Conservation (phyloP, 1,284 basidiomycete species). For the Uromyces viciae-fabae region DNA sequence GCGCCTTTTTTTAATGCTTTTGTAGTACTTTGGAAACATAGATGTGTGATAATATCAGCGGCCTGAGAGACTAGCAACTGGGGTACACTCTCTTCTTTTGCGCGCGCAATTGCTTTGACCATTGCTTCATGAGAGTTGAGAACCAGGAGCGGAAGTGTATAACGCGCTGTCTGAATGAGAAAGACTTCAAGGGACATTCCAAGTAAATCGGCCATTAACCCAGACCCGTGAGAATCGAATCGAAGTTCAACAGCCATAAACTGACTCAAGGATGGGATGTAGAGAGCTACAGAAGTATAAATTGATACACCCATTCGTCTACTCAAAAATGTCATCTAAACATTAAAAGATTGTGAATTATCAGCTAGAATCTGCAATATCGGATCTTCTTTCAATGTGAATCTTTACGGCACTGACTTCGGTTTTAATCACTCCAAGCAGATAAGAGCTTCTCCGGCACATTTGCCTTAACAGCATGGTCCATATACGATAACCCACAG, state of each 20-base stretch:
- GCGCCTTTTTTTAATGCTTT: slow-evolving; percentile 11
- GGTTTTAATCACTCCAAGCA: slow-evolving; percentile 36
- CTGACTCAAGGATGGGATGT: slow-evolving; percentile 30
- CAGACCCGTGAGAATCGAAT: slow-evolving; percentile 21
- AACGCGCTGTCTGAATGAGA: slow-evolving; percentile 12
- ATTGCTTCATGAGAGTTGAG: background rate
- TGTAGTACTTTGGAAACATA: slow-evolving; percentile 19
- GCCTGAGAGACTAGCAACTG: slow-evolving; percentile 17
- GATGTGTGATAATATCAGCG: slow-evolving; percentile 18
- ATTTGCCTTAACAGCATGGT: slow-evolving; percentile 42
- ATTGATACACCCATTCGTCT: slow-evolving; percentile 15
- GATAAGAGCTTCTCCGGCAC: slow-evolving; percentile 32
- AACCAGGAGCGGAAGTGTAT: slow-evolving; percentile 39
- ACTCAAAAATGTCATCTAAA: slow-evolving; percentile 29
- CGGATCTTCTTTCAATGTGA: background rate
- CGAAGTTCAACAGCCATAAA: slow-evolving; percentile 26
- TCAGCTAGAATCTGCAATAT: background rate
- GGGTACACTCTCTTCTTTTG: slow-evolving; percentile 24
- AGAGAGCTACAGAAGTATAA: slow-evolving; percentile 12
- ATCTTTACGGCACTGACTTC: slow-evolving; percentile 12
- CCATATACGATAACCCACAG: slow-evolving; percentile 30
- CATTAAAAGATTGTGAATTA: too few species aligned
- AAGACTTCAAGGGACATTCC: slow-evolving; percentile 24
- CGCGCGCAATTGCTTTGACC: slow-evolving; percentile 23
- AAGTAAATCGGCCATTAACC: slow-evolving; percentile 27